A percentile compares a stretch with the other conserved stretches of the same genome.
Conservation (phyloP, 2,329 filamentous ascomycete species). For the Colletotrichum liriopes region DNA sequence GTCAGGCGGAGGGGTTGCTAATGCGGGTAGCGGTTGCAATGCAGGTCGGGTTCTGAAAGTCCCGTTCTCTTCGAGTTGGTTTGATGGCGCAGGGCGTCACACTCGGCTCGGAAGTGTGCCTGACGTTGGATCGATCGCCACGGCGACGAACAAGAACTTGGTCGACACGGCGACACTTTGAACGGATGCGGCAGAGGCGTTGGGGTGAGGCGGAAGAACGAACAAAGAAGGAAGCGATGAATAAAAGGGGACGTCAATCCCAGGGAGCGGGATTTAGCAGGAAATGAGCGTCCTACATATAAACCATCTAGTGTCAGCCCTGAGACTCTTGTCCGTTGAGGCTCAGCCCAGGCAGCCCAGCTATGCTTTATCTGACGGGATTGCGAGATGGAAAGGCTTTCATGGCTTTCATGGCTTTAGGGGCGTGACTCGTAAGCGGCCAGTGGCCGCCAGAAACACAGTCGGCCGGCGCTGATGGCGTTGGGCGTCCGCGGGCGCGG, state of each 20-base stretch:
- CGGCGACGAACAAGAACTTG: conserved; percentile 12
- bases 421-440: conserved; percentile 29
- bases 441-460: conserved; percentile 25
- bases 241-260: conserved; percentile 24
- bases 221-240: conserved; percentile 35
- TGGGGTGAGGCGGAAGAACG: conserved; percentile 6
- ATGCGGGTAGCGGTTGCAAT: conserved; percentile 2
- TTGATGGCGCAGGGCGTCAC: conserved; percentile 17
- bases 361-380: conserved; percentile 16
- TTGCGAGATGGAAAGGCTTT: conserved; percentile 11
- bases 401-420: conserved; percentile 27
- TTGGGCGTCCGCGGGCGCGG: conserved; percentile 26
- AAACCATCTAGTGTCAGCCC: conserved; percentile 36
- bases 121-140: conserved; percentile 30
- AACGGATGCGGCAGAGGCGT: conserved; percentile 36
- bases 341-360: conserved; percentile 19
- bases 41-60: conserved; percentile 18
- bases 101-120: conserved; percentile 1
- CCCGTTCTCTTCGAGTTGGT: conserved; percentile 3
- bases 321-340: conserved; percentile 29
- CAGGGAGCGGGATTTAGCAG: conserved; percentile 9
- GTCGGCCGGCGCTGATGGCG: conserved; percentile 3
- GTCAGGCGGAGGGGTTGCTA: conserved; percentile 18
- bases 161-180: conserved; percentile 34
- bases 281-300: conserved; percentile 35